Conservation (phyloP, 169 alveolate genomes). For the Plasmodium relictum region DNA sequence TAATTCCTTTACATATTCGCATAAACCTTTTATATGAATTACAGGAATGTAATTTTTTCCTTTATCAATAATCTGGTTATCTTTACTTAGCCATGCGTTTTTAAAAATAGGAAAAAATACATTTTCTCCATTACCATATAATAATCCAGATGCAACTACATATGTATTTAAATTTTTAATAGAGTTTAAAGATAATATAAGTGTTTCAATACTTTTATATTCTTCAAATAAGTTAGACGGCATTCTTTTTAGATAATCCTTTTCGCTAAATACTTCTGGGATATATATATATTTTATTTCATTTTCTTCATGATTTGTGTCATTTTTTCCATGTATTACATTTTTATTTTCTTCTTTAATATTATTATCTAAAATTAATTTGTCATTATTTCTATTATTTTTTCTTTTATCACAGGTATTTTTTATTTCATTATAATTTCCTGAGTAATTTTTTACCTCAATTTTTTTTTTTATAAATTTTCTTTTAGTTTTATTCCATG, state of each 20-base stretch:
- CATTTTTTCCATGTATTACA: background rate
- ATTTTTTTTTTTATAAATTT: conserved; percentile 9
- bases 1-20: conserved; percentile 41
- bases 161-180: conserved; percentile 36
- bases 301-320: background rate
- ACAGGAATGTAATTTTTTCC: conserved; percentile 59
- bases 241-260: conserved; percentile 47
- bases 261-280: conserved; percentile 37
- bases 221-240: conserved; percentile 36
- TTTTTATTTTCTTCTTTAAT: background rate
- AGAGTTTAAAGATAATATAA: conserved; percentile 44
- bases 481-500: conserved; percentile 68
- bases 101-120: conserved; percentile 41
- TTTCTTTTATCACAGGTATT: background rate
- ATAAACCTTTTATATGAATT: conserved; percentile 43
- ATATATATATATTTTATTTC: conserved; percentile 2
- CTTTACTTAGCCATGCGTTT: conserved; percentile 65
- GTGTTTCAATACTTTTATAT: conserved; percentile 44
- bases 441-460: background rate
- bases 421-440: background rate
- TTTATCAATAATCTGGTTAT: conserved; percentile 38
- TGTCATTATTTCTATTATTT: background rate
- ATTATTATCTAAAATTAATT: background rate
- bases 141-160: conserved; percentile 56
- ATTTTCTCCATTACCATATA: conserved; percentile 59